Evolutionary conservation across 1,139 yeast genomes (phyloP).

Genomic region (Suhomyces ambrosiae): DNA sequence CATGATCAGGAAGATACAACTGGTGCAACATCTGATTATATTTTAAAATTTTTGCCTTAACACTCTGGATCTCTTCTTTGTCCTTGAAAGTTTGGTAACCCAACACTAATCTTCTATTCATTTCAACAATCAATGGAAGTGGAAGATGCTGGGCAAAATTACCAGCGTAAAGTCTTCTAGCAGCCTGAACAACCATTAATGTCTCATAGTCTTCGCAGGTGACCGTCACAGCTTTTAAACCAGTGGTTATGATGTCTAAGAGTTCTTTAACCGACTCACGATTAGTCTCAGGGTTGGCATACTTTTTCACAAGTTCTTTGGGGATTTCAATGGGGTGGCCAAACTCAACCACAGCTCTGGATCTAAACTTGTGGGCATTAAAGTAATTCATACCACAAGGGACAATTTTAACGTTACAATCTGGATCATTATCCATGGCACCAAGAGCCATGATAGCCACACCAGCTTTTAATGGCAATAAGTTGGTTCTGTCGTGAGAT

Average conservation of each 20-base stretch:
- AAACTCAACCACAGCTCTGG: constrained; percentile 50
- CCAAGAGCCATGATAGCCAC: constrained; percentile 55
- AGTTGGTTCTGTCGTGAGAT: constrained; percentile 43
- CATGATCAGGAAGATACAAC: constrained; percentile 48
- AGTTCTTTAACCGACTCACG: constrained; percentile 64
- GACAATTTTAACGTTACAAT: constrained; percentile 52
- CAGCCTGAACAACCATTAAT: constrained; percentile 37
- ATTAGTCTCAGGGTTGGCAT: constrained; percentile 63
- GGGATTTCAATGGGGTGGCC: constrained; percentile 47
- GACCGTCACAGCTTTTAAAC: constrained; percentile 36
- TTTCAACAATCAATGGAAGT: constrained; percentile 47
- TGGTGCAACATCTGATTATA: constrained; percentile 38
- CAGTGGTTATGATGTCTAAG: constrained; percentile 28
- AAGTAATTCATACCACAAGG: constrained; percentile 53
- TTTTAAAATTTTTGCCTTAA: constrained; percentile 37
- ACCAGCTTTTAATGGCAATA: constrained; percentile 49
- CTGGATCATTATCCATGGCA: constrained; percentile 60
- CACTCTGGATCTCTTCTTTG: constrained; percentile 36
- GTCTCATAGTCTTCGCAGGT: constrained; percentile 38
- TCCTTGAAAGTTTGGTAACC: constrained; percentile 43
- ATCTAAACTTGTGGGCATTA: constrained; percentile 48
- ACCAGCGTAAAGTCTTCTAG: constrained; percentile 58
- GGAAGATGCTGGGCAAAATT: constrained; percentile 63
- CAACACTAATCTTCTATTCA: constrained; percentile 45
- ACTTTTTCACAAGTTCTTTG: constrained; percentile 57